Percentiles rank a stretch among this genome's conserved stretches.
Evolutionary conservation across 2,329 filamentous ascomycete species (phyloP).

Genomic region (Blastomyces gilchristii): DNA sequence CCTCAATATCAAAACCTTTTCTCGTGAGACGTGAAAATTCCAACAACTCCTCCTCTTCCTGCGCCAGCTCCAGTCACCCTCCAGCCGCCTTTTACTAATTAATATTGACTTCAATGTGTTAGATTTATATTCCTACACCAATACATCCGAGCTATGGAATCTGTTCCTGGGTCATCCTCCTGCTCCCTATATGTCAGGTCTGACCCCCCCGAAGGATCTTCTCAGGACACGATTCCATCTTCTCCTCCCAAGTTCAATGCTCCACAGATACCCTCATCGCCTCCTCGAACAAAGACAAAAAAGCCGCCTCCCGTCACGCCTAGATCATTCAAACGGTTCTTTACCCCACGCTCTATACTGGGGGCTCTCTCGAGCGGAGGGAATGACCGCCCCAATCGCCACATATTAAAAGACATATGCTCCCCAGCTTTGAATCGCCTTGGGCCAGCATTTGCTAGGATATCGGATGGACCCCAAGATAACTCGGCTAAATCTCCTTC

Average conservation of each 20-base stretch:
- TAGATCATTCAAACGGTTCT: constrained; percentile 42
- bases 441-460: constrained; percentile 33
- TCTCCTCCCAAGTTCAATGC: constrained; percentile 14
- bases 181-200: constrained; percentile 2
- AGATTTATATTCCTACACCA: neutral
- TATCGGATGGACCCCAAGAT: constrained; percentile 25
- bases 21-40: neutral
- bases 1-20: neutral
- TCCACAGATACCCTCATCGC: constrained; percentile 33
- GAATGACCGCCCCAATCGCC: constrained; percentile 33
- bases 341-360: constrained; percentile 39
- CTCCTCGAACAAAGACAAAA: constrained; percentile 34
- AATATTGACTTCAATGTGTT: neutral
- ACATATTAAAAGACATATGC: constrained; percentile 36
- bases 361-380: constrained; percentile 26
- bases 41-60: neutral
- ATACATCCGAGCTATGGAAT: constrained; percentile 4
- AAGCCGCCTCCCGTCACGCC: constrained; percentile 41
- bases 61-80: neutral
- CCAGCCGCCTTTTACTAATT: neutral
- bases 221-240: constrained; percentile 14
- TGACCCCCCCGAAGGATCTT: constrained; percentile 3
- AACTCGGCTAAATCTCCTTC: constrained; percentile 21
- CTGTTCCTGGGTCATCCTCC: constrained; percentile 3
- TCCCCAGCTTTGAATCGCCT: constrained; percentile 35